Evolutionary conservation across 1,284 basidiomycete genomes (phyloP), one percentile per base, ranked within the genome.

Genomic region (Pseudomicrostroma phylloplanum): DNA sequence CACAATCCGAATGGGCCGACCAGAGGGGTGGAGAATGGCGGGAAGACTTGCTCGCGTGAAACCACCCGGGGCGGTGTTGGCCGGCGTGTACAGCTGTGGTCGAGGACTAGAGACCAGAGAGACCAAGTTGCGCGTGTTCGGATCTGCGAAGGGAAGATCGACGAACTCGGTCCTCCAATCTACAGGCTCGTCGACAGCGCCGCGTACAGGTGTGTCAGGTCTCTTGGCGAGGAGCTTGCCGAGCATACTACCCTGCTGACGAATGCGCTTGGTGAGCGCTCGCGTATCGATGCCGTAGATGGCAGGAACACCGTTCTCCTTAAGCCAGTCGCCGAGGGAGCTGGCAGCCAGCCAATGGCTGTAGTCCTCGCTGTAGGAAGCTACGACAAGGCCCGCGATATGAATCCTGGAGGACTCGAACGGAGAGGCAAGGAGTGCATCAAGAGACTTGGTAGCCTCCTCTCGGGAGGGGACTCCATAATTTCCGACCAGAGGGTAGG

Each of bases 341-440:
- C 91, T 92, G 61, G 84, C 83, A 56, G 96, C 94, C 55, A 97
- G 86, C 83, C 90, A 96, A 81, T 99, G 96, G 73, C 90, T 92
- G 83, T 89, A 96, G 70, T 96, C 89, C 71, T 92, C 87, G 63
- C 80, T 81, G 82, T 98, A 96, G 80, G 91, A 91, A 66, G 91
- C 91, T 25, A 98, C 88, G 62, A 98, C 86, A 67, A 99, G 86
- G 23, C 89, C 96, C 8, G 93, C 85, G 69, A 96, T 83, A 80
- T 98, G 96, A 69, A 99, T 94, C 72, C 90, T 87, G 58, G 88
- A 90, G 3, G 92, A 96, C 83, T 98, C 96, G 81, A 97, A 98
- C 70, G 73, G 74, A 57, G 76, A 77, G 39, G 78, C 71, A 42
- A 80, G 72, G 12, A 85, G 80, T 54, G 82, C 80, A 56, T 82